Evolutionary conservation across 495 filamentous ascomycete species (phyloP), one percentile per base, ranked within the genome.

Genomic region (Penicillium mononematosum): DNA sequence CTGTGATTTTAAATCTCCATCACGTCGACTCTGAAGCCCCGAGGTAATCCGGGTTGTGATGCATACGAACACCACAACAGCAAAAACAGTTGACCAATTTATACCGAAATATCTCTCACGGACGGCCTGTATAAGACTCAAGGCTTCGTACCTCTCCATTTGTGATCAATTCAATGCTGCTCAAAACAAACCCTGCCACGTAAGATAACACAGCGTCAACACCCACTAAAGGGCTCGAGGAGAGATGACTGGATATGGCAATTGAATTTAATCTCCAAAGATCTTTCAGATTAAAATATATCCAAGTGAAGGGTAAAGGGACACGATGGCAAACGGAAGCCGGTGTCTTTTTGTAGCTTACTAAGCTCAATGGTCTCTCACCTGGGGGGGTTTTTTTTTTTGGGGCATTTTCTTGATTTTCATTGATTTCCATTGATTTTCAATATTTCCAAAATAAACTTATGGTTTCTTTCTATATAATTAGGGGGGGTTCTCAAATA

Each of bases 31-130:
- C 44, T 69, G 73, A 29, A 78, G 22, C 27, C 71, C 72, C 5
- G 66, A 73, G 55, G 72, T 54, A 24, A 74, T 61, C 32, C 80
- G 78, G 54, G 81, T 75, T 60, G 63, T 60, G 56, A 77, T 63
- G 56, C 73, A 74, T 11, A 64, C 57, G 36, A 70, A 57, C 1
- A 70, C 55, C 5, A 72, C 41, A 8, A 68, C 53, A 14, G 66
- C 67, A 6, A 70, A 39, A 25, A 63, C 46, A 3, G 47, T 64
- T 3, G 55, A 48, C 72, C 70, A 75, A 5, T 45, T 65, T 36
- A 70, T 17, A 19, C 59, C 27, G 5, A 58, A 55, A 10, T 63
- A 29, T 11, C 36, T 45, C 34, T 64, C 53, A 38, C 59, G 58
- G 14, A 43, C 44, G 0, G 46, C 41, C 41, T 72, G 69, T 11